Percentiles rank a stretch among this genome's conserved stretches.
phyloP scores from a whole-genome alignment of 1,139 yeast species.

The Kodamaea fungicola region DNA sequence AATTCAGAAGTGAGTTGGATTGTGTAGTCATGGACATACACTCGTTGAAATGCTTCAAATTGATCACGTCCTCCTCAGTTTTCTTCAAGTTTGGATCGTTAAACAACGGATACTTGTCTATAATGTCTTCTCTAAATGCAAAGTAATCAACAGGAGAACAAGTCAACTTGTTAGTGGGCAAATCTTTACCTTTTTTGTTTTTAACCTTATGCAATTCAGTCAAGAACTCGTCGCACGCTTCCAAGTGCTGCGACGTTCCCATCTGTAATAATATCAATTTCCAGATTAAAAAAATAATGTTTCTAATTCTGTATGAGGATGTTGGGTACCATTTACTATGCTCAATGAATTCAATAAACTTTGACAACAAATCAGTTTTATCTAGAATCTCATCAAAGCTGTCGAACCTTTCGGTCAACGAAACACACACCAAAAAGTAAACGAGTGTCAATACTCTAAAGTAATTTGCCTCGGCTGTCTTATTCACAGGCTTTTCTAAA shows the following conservation, averaged over 20 bases:
- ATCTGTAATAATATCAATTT: constrained; percentile 60
- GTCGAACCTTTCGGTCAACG: constrained; percentile 14
- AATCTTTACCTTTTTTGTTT: constrained; percentile 21
- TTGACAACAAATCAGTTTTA: constrained; percentile 36
- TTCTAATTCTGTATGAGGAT: constrained; percentile 36
- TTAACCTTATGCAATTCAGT: constrained; percentile 41
- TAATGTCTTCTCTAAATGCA: constrained; percentile 70
- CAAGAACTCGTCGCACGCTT: constrained; percentile 49
- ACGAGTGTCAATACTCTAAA: constrained; percentile 49
- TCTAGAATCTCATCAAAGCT: constrained; percentile 9
- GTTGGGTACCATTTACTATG: constrained; percentile 61
- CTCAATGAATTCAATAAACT: constrained; percentile 53
- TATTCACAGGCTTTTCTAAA: background rate
- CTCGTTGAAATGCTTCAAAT: constrained; percentile 18
- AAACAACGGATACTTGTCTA: constrained; percentile 72
- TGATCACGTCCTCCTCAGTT: constrained; percentile 10
- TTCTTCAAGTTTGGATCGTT: constrained; percentile 17
- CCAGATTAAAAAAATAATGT: constrained; percentile 54
- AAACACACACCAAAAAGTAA: constrained; percentile 43
- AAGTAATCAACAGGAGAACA: constrained; percentile 80
- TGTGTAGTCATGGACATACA: constrained; percentile 44
- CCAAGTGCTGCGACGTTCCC: constrained; percentile 51
- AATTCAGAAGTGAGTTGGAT: constrained; percentile 52
- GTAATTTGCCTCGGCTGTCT: constrained; percentile 17
- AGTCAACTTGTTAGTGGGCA: constrained; percentile 26